Base-by-base conservation (phyloP, 75 land plant genomes). In the Sequoiadendron giganteum region DNA sequence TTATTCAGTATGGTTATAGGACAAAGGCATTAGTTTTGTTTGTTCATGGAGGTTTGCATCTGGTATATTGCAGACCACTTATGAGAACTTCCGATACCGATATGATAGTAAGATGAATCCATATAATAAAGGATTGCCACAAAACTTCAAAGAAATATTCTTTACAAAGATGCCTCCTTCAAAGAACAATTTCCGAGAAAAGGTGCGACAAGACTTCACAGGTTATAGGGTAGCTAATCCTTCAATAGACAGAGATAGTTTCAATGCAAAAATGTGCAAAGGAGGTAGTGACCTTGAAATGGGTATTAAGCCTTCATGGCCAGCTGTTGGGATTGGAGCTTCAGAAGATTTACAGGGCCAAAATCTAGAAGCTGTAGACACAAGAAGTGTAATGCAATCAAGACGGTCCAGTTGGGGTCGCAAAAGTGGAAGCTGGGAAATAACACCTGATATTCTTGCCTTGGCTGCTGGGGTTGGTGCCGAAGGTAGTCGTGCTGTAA, bases 1-100 rank as follows among this genome's bases (percentile, higher is more conserved):
- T 47, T 47, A n/a, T 30, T 45, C 48, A 32, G 77, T 42, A 21
- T 47, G 10, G 48, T 11, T 82, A 79, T 79, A 25, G 15, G 42
- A 40, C 82, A 79, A 40, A 38, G 5, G 38, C 14, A 40, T 79
- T 39, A 0, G 82, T 42, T 39, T 40, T 79, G 9, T 19, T 25
- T 82, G 48, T 28, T 82, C 10, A 82, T 47, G 52, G 10, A 82
- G 84, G 49, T 47, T 82, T 28, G 34, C 30, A 19, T 56, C 40
- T 87, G 49, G 11, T 65, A 42, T 25, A 54, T 38, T 90, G 89
- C 93, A 95, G 97, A 94, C 97, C 34, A 95, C 97, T 11, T 95
- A 95, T 88, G 97, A 95, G 88, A 95, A 94, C 87, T 94, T 95
- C 86, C 92, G 97, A 36, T 93, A 93, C 88, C 91, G 94, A 6